phyloP scores from a whole-genome alignment of 495 filamentous ascomycete genomes.

The Geopyxis carbonaria region DNA sequence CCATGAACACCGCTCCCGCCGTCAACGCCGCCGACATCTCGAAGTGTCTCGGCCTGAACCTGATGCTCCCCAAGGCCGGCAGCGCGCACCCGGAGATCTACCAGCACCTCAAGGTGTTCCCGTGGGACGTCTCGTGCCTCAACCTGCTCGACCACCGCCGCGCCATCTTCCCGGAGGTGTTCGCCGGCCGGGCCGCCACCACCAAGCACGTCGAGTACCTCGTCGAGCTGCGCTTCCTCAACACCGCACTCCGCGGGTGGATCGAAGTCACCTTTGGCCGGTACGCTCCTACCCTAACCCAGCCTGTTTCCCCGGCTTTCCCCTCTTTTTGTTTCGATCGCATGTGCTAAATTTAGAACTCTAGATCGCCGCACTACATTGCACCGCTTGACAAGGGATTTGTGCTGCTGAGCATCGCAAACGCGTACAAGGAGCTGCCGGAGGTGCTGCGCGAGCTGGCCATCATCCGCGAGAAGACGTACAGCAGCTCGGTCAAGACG shows the following conservation, averaged over 20 bases:
- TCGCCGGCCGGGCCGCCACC: conserved; percentile 2
- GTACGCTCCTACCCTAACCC: neutral
- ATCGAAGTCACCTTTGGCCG: conserved; percentile 1
- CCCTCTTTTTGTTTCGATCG: neutral
- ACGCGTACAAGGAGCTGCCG: conserved; percentile 5
- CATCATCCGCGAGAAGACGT: neutral
- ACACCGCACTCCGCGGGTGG: conserved; percentile 1
- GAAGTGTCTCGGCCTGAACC: too few relatives aligned
- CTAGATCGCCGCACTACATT: conserved; percentile 5
- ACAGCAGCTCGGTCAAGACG: conserved; percentile 3
- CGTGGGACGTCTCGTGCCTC: conserved; percentile 4
- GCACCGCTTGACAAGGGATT: conserved; percentile 4
- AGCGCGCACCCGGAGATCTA: too few relatives aligned
- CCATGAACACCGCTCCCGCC: too few relatives aligned
- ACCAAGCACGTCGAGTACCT: conserved; percentile 6
- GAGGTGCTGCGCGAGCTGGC: conserved; percentile 2
- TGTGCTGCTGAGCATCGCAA: conserved; percentile 2
- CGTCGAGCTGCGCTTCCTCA: conserved; percentile 5
- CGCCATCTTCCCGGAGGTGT: conserved; percentile 5
- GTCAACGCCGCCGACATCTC: too few relatives aligned
- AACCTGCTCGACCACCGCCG: conserved; percentile 2
- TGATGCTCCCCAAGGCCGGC: too few relatives aligned
- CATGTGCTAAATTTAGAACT: neutral
- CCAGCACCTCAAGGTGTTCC: conserved; percentile 4
- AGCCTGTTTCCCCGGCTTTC: conserved; percentile 3